phyloP scores from a whole-genome alignment of 2,329 filamentous ascomycete species.

The Aspergillus aculeatinus region DNA sequence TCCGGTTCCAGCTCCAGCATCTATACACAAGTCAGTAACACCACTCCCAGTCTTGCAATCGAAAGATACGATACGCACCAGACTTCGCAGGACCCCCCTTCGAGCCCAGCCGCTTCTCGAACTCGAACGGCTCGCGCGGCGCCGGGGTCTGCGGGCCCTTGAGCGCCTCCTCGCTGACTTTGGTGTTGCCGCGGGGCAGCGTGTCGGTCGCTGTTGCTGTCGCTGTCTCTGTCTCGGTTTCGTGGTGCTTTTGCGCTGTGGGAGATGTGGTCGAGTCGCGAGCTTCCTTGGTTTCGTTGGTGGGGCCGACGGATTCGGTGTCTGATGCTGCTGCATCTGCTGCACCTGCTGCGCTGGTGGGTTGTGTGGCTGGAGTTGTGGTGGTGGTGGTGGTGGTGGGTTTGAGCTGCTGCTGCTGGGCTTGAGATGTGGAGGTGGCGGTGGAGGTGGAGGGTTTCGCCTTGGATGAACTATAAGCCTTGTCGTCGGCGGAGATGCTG shows the following conservation, averaged over 20 bases:
- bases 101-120: slow-evolving; percentile 29
- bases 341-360: background rate
- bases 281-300: background rate
- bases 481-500: background rate
- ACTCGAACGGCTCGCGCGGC: slow-evolving; percentile 27
- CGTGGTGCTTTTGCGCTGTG: no score
- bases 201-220: background rate
- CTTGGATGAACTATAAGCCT: background rate
- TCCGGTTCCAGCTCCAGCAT: background rate
- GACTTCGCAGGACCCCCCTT: background rate
- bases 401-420: background rate
- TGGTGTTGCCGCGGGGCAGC: slow-evolving; percentile 5
- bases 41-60: no score
- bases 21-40: background rate
- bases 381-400: background rate
- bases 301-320: background rate
- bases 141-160: slow-evolving; percentile 28
- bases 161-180: slow-evolving; percentile 32
- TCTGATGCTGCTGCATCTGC: background rate
- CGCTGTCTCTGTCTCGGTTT: background rate
- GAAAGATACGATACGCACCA: background rate
- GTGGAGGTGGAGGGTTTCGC: background rate
- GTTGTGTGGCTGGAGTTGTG: background rate
- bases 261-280: no score
- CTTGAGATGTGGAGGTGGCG: background rate